Conservation (phyloP, 2,329 filamentous ascomycete genomes). For the Ophiosphaerella korrae region DNA sequence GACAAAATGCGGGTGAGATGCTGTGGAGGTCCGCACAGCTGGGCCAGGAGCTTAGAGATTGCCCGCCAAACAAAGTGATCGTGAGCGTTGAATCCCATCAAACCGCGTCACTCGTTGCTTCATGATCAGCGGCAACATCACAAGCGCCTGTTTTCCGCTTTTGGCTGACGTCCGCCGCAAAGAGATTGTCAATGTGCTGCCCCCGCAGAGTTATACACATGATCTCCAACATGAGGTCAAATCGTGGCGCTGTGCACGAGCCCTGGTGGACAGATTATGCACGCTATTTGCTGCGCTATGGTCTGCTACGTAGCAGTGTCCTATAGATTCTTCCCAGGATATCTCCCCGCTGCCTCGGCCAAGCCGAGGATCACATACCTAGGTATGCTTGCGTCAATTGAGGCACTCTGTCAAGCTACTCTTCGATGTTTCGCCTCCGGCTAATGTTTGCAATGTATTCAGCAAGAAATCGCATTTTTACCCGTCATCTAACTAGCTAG, state of each 20-base stretch:
- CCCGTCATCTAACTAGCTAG: no score
- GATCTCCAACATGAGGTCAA: conserved; percentile 17
- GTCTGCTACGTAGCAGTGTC: conserved; percentile 7
- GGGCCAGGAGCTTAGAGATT: no score
- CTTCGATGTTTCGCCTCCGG: no score
- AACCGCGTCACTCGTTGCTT: background rate
- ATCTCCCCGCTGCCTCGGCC: conserved; percentile 13
- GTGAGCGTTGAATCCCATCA: no score
- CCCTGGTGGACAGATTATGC: conserved; percentile 14
- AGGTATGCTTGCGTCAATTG: no score
- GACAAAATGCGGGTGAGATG: background rate
- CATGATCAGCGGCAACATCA: background rate
- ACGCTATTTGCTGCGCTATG: conserved; percentile 21
- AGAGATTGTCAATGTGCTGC: background rate
- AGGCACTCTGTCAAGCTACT: no score
- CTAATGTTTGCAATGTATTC: no score
- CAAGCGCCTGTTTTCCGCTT: background rate
- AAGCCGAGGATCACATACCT: background rate
- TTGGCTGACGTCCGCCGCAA: background rate
- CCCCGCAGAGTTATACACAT: conserved; percentile 1
- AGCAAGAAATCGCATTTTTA: no score
- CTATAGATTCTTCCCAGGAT: conserved; percentile 14
- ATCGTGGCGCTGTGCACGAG: conserved; percentile 6
- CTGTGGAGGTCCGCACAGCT: background rate
- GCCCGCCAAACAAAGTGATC: no score